A percentile compares a stretch with the other conserved stretches of the same genome.
These are phyloP conservation scores for Thermothielavioides terrestris DNA, from an alignment of 495 filamentous ascomycete species.

Conservation along the genomic window DNA sequence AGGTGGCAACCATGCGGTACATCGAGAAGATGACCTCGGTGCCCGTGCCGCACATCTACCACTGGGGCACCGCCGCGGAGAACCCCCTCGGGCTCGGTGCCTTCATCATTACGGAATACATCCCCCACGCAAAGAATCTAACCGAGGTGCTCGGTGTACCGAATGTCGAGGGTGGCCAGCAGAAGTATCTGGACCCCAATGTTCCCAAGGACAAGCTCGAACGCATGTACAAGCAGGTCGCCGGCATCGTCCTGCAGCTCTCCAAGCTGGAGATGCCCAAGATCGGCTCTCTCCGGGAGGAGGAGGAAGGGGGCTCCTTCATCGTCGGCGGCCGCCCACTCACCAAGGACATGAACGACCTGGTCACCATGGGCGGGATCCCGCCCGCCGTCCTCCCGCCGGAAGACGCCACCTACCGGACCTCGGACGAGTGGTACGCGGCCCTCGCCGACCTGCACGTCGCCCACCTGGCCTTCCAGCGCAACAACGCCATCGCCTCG, in stretches of 20 bases:
- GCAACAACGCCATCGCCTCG: slow-evolving; percentile 30
- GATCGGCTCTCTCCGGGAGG: slow-evolving; percentile 31
- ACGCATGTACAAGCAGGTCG: slow-evolving; percentile 28
- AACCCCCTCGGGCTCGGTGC: slow-evolving; percentile 30
- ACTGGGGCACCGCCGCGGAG: slow-evolving; percentile 24
- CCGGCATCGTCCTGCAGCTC: slow-evolving; percentile 30
- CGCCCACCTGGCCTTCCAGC: slow-evolving; percentile 34
- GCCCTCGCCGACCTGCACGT: slow-evolving; percentile 34
- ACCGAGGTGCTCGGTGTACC: slow-evolving; percentile 25
- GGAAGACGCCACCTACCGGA: slow-evolving; percentile 15
- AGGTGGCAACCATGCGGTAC: slow-evolving; percentile 38
- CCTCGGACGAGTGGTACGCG: slow-evolving; percentile 32
- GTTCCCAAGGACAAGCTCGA: slow-evolving; percentile 23
- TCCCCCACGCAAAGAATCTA: slow-evolving; percentile 27
- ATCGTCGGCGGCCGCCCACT: slow-evolving; percentile 16
- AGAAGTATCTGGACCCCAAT: slow-evolving; percentile 22
- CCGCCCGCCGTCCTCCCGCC: slow-evolving; percentile 16
- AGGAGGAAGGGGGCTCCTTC: slow-evolving; percentile 9
- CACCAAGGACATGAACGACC: slow-evolving; percentile 23
- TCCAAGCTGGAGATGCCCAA: slow-evolving; percentile 18
- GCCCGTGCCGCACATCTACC: slow-evolving; percentile 31
- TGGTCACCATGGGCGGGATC: slow-evolving; percentile 17
- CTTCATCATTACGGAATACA: slow-evolving; percentile 43
- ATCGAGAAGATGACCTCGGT: slow-evolving; percentile 33
- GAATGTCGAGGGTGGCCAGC: neutral